Evolutionary conservation across 768 basidiomycete species (phyloP), one percentile per base, ranked within the genome.

Genomic region (Inosperma sp.): DNA sequence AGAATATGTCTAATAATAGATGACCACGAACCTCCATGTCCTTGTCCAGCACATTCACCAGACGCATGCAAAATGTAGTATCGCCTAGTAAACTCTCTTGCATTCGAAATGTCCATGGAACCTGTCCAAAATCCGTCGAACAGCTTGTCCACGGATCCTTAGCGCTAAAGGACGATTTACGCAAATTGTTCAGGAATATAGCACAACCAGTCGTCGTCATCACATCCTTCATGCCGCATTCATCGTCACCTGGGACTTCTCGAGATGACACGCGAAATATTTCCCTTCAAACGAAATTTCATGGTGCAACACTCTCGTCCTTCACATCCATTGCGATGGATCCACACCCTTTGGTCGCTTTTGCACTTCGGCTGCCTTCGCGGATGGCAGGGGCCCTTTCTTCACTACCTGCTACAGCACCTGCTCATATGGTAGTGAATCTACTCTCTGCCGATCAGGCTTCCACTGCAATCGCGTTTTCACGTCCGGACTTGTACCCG

Each of bases 261-360:
- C 12, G 21, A 36, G 46, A 37, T 10, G 14, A 6, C 36, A 17
- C 54, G 10, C 36, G 37, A 13, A 27, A 44, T 16, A 47, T 45
- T 35, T 40, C 3, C 27, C 51, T 17, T 44, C 56, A 17, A 17
- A 36, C 25, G 25, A 27, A 34, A 40, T 91, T 79, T 60, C 93
- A 96, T 66, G 93, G 94, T 57, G 92, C 93, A 17, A 97, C 94
- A 1, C 75, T 98, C 26, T 94, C 94, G 7, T 95, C 93, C 1
- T 93, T 98, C 64, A 83, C 91, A 17, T 93, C 92, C 23, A 83
- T 97, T 61, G 82, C 94, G 2, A 81, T 98, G 75, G 82, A 92
- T 57, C 94, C 94, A 2, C 72, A 82, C 57, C 92, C 93, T 0
- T 79, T 96, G 50, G 79, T 98, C 60, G 79, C 91, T 0, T 98